A percentile compares a stretch with the other conserved stretches of the same genome.
Conservation (phyloP, 441 rosid species). For the Bruguiera hainesii region DNA sequence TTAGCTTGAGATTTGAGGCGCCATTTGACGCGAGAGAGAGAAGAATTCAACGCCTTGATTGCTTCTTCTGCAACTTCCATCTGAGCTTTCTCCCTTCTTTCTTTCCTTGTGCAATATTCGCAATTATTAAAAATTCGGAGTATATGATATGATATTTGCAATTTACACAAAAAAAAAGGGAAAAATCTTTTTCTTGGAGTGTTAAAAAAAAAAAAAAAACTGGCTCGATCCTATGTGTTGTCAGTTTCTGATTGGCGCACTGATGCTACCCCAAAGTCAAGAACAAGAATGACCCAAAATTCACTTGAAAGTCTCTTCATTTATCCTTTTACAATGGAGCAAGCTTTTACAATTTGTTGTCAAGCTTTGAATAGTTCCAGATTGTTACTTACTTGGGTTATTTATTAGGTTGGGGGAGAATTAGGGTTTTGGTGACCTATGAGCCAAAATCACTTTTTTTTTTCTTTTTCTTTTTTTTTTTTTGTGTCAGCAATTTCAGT, state of each 20-base stretch:
- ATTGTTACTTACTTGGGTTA: too few species aligned
- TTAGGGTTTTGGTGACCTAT: too few species aligned
- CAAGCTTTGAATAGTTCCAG: too few species aligned
- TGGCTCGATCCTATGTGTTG: neutral
- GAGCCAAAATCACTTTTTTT: too few species aligned
- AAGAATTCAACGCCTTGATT: constrained; percentile 45
- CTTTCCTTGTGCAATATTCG: neutral
- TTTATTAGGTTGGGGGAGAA: too few species aligned
- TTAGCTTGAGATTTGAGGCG: constrained; percentile 56
- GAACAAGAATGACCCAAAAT: too few species aligned
- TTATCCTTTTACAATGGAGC: too few species aligned
- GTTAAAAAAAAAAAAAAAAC: neutral
- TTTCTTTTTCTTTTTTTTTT: too few species aligned
- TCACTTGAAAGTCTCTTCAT: too few species aligned
- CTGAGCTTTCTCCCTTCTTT: neutral
- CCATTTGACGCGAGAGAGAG: constrained; percentile 68
- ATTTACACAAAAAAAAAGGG: neutral
- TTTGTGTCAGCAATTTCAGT: too few species aligned
- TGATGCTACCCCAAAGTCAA: neutral
- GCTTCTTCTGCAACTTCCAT: constrained; percentile 47
- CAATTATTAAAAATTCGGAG: neutral
- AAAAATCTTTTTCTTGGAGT: neutral
- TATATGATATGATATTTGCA: neutral
- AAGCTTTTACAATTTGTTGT: too few species aligned
- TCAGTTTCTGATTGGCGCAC: neutral